A percentile compares a stretch with the other conserved stretches of the same genome.
These are phyloP conservation scores for Pseudozyma sp. DNA, from an alignment of 1,284 basidiomycete species.

Conservation along the genomic window DNA sequence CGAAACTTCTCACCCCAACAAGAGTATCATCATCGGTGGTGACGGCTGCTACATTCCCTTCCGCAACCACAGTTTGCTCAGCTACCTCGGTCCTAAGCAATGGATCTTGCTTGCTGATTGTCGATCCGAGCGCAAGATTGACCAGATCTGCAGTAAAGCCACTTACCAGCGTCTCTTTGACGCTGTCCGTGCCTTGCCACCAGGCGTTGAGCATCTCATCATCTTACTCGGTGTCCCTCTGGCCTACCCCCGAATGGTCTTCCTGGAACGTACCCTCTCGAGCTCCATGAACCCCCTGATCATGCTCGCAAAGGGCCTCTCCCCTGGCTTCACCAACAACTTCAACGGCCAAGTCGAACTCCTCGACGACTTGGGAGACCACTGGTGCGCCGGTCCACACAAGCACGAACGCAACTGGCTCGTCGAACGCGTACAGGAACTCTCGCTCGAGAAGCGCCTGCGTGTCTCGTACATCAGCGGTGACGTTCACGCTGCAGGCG, in stretches of 20 bases:
- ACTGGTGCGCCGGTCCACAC: conserved; percentile 74
- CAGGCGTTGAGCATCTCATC: conserved; percentile 64
- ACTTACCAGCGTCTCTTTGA: conserved; percentile 63
- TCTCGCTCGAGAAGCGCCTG: conserved; percentile 57
- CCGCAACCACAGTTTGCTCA: conserved; percentile 61
- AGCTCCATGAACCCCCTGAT: conserved; percentile 63
- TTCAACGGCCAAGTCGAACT: conserved; percentile 69
- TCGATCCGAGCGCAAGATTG: conserved; percentile 65
- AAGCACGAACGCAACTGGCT: conserved; percentile 92
- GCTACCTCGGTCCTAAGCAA: conserved; percentile 66
- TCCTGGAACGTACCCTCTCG: conserved; percentile 62
- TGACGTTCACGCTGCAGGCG: conserved; percentile 65
- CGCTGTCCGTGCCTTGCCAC: conserved; percentile 52
- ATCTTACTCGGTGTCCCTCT: conserved; percentile 68
- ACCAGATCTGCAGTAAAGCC: conserved; percentile 60
- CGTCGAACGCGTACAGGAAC: conserved; percentile 74
- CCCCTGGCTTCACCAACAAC: conserved; percentile 64
- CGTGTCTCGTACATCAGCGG: conserved; percentile 65
- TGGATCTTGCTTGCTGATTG: conserved; percentile 65
- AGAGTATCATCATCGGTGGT: conserved; percentile 59
- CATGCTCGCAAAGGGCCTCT: conserved; percentile 60
- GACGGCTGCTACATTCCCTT: conserved; percentile 63
- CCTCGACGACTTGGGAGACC: conserved; percentile 76
- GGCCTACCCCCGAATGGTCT: conserved; percentile 68
- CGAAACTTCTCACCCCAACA: conserved; percentile 45